phyloP scores from a whole-genome alignment of 257 asterid species.

The Lycium ferocissimum region DNA sequence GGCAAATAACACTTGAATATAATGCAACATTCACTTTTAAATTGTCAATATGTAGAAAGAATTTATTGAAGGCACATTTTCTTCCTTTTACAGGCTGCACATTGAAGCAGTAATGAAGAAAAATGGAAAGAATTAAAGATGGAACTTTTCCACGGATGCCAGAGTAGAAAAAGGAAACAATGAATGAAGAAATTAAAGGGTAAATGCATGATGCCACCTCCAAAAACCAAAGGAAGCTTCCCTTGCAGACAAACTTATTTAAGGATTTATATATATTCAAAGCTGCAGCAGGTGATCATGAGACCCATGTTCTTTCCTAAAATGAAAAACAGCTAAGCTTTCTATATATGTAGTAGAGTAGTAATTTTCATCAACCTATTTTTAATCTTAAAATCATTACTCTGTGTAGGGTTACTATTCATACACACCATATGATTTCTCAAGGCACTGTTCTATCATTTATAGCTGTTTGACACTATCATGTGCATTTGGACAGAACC shows the following conservation, averaged over 20 bases:
- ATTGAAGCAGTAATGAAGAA: background rate
- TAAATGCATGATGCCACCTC: slow-evolving; percentile 11
- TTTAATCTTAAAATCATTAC: background rate
- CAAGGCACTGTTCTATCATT: background rate
- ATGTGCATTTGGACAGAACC: slow-evolving; percentile 21
- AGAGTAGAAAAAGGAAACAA: background rate
- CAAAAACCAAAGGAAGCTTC: slow-evolving; percentile 24
- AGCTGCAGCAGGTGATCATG: slow-evolving; percentile 6
- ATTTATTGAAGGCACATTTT: slow-evolving; percentile 33
- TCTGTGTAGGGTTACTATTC: background rate
- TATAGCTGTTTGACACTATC: slow-evolving; percentile 22
- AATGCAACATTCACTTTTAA: slow-evolving; percentile 13
- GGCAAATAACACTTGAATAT: slow-evolving; percentile 18
- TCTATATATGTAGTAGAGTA: background rate
- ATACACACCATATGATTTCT: background rate
- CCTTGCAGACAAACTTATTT: background rate
- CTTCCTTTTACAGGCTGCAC: slow-evolving; percentile 19
- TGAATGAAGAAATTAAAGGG: background rate
- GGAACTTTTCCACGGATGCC: background rate
- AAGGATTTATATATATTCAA: background rate
- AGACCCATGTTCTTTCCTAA: slow-evolving; percentile 27
- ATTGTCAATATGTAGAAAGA: slow-evolving; percentile 32
- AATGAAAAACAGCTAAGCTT: slow-evolving; percentile 26
- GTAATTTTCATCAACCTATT: background rate
- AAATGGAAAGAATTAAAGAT: background rate